These are phyloP conservation scores for Xylariaceae sp. DNA, from an alignment of 2,329 filamentous ascomycete genomes.

Conservation along the genomic window DNA sequence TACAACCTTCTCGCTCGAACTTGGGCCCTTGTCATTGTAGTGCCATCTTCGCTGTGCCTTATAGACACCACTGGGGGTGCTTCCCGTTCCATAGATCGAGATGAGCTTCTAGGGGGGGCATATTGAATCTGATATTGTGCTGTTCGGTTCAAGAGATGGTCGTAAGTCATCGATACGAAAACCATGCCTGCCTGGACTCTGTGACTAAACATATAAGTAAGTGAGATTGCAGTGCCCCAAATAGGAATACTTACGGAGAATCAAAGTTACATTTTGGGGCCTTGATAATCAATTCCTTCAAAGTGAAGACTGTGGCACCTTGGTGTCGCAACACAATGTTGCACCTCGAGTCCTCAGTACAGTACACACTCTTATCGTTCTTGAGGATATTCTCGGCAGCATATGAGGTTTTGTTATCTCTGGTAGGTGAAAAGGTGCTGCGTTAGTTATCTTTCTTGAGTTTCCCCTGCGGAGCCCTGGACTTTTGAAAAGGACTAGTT, in stretches of 20 bases:
- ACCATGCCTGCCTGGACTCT: constrained; percentile 86
- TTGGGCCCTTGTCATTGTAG: constrained; percentile 43
- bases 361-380: constrained; percentile 83
- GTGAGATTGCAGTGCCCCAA: neutral
- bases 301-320: constrained; percentile 73
- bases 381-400: constrained; percentile 78
- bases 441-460: too few relatives aligned
- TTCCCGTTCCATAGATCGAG: constrained; percentile 25
- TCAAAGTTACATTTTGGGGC: constrained; percentile 79
- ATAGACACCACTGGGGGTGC: constrained; percentile 47
- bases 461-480: too few relatives aligned
- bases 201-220: constrained; percentile 33
- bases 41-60: constrained; percentile 52
- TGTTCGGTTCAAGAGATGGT: constrained; percentile 71
- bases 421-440: too few relatives aligned
- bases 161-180: constrained; percentile 81
- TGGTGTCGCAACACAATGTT: constrained; percentile 84
- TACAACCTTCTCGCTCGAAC: constrained; percentile 45
- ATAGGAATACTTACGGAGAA: constrained; percentile 67
- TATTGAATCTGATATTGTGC: constrained; percentile 74
- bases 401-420: constrained; percentile 58
- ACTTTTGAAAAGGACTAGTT: too few relatives aligned
- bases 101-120: constrained; percentile 30
- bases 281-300: constrained; percentile 85
- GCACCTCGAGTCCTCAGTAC: constrained; percentile 82